Base-by-base conservation (phyloP, 2,329 filamentous ascomycete genomes). In the Trichoderma arundinaceum region DNA sequence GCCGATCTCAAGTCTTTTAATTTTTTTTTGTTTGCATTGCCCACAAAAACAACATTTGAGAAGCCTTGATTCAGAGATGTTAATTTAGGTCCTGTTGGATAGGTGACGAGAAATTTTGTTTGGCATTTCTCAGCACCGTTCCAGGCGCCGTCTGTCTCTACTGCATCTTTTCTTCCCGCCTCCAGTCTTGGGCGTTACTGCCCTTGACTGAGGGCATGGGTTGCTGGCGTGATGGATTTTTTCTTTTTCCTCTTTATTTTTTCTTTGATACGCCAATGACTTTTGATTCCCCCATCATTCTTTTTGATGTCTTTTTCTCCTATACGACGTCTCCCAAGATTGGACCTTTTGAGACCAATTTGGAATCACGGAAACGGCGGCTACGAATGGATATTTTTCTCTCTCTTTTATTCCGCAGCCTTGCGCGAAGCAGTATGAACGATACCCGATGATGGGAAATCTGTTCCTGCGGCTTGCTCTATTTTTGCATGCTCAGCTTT, bases 221-320 rank as follows among this genome's bases (percentile, higher is more conserved):
- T 60, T 41, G 44, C 44, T 49, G 43, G 57, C 48, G 59, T 8
- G 38, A 35, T 52, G 48, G 38, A 62, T 15, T 13, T 52, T 41
- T 51, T 12, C 19, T 19, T 22, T 53, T 51, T 19, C n/a, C 68
- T 70, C 39, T 19, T 46, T 44, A 5, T 19, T 32, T 32, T 41
- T 57, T 28, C 39, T 28, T 44, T 48, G 51, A 56, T 56, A 32
- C n/a, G 60, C 44, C 54, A 59, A 60, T 56, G 56, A 67, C 67
- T 41, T 54, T 64, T 64, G 62, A 64, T 64, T 64, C 62, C 62
- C 62, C 62, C 52, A 49, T 46, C 65, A 64, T 70, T 73, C 66
- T 63, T 71, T 73, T 70, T 51, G 69, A 67, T 65, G 69, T 72
- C 53, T 68, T 66, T 71, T 68, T 32, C 33, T 59, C 43, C 51